phyloP scores from a whole-genome alignment of 257 asterid genomes.

The Penstemon newberryi region DNA sequence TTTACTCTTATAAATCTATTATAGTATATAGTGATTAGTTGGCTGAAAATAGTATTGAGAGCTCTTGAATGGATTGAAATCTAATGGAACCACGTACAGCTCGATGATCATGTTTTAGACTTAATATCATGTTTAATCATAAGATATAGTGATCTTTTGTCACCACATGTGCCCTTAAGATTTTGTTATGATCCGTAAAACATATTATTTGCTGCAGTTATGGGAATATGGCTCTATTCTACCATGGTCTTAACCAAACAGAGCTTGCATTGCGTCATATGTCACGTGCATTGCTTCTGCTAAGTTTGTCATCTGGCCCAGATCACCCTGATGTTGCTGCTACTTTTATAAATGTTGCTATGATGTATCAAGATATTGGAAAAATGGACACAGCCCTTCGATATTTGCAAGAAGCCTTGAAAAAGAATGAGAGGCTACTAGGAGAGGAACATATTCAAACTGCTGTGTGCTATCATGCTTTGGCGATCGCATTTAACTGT shows the following conservation, averaged over 20 bases:
- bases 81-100: background rate
- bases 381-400: slow-evolving; percentile 91
- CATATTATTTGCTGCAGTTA: slow-evolving; percentile 55
- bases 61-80: slow-evolving; percentile 4
- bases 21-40: background rate
- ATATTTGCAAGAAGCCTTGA: slow-evolving; percentile 90
- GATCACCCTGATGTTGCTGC: slow-evolving; percentile 99
- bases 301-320: slow-evolving; percentile 85
- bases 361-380: slow-evolving; percentile 97
- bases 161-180: background rate
- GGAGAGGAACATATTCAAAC: slow-evolving; percentile 98
- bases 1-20: background rate
- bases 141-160: background rate
- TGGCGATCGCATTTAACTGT: slow-evolving; percentile 87
- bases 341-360: slow-evolving; percentile 90
- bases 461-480: slow-evolving; percentile 97
- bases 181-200: background rate
- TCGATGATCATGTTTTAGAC: background rate
- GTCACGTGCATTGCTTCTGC: slow-evolving; percentile 82
- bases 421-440: slow-evolving; percentile 75
- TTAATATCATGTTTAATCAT: background rate
- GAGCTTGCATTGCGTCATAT: slow-evolving; percentile 93
- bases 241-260: slow-evolving; percentile 94
- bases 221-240: slow-evolving; percentile 97
- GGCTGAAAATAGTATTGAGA: background rate